Conservation (phyloP, 1,284 basidiomycete species). For the Leccinum subrobustum region DNA sequence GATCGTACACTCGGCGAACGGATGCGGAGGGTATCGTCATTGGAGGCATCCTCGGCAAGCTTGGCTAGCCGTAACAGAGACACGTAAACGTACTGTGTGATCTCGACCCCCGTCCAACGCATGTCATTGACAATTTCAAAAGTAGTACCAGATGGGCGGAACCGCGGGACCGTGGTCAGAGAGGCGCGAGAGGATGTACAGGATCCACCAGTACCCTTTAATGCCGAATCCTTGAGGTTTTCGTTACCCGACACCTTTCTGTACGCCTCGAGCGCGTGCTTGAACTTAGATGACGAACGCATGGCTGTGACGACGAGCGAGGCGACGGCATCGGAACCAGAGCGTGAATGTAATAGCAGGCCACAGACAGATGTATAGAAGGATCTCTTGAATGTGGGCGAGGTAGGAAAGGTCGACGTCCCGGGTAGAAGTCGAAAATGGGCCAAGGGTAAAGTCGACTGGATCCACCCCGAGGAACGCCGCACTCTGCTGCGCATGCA, state of each 20-base stretch:
- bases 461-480: no score
- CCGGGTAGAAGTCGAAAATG: no score
- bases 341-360: no score
- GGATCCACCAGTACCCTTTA: slow-evolving; percentile 58
- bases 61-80: slow-evolving; percentile 55
- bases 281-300: slow-evolving; percentile 48
- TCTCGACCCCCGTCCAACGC: slow-evolving; percentile 53
- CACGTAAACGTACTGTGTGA: slow-evolving; percentile 69
- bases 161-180: slow-evolving; percentile 39
- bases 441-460: no score
- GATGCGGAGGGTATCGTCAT: slow-evolving; percentile 33
- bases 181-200: slow-evolving; percentile 61
- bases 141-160: slow-evolving; percentile 43
- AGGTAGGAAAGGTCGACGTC: no score
- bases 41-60: slow-evolving; percentile 37
- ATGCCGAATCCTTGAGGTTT: slow-evolving; percentile 47
- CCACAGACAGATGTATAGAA: no score
- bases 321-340: no score
- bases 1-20: slow-evolving; percentile 49
- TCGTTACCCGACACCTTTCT: slow-evolving; percentile 37
- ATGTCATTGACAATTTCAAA: slow-evolving; percentile 85
- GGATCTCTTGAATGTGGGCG: no score
- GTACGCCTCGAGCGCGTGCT: slow-evolving; percentile 66
- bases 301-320: slow-evolving; percentile 52
- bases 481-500: no score